A percentile compares a stretch with the other conserved stretches of the same genome.
phyloP scores from a whole-genome alignment of 106 monocot genomes.

The Platanthera zijinensis region DNA sequence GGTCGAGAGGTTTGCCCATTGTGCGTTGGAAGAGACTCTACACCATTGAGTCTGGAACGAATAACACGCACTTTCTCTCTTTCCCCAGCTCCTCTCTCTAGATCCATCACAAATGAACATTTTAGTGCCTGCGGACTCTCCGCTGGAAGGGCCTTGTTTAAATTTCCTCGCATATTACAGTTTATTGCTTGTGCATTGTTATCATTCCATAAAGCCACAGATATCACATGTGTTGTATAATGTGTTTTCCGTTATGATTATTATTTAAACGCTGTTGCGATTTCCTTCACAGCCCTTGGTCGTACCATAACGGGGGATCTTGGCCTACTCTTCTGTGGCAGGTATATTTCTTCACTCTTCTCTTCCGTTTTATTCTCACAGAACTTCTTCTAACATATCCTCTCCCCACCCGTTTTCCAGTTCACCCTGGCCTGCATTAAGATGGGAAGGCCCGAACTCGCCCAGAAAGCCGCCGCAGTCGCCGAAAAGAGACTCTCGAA shows the following conservation, averaged over 20 bases:
- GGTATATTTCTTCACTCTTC: constrained; percentile 31
- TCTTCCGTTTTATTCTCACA: background rate
- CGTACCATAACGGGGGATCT: constrained; percentile 91
- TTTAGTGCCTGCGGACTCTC: too few species aligned
- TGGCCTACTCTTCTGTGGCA: constrained; percentile 97
- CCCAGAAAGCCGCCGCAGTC: constrained; percentile 51
- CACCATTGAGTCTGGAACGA: too few species aligned
- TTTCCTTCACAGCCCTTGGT: constrained; percentile 73
- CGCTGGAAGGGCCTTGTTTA: too few species aligned
- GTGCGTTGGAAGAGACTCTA: too few species aligned
- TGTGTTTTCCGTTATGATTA: too few species aligned
- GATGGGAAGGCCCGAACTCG: constrained; percentile 85
- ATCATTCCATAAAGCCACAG: background rate
- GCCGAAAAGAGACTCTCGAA: constrained; percentile 68
- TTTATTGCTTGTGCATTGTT: too few species aligned
- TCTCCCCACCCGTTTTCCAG: constrained; percentile 23
- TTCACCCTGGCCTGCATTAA: constrained; percentile 95
- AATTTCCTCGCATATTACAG: too few species aligned
- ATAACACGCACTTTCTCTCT: too few species aligned
- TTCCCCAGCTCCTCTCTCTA: too few species aligned
- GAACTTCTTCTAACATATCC: background rate
- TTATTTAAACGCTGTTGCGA: background rate
- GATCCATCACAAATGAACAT: too few species aligned
- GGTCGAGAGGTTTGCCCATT: too few species aligned
- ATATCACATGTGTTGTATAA: too few species aligned